Conservation (phyloP, 2,329 filamentous ascomycete species). For the Thelonectria discophora region DNA sequence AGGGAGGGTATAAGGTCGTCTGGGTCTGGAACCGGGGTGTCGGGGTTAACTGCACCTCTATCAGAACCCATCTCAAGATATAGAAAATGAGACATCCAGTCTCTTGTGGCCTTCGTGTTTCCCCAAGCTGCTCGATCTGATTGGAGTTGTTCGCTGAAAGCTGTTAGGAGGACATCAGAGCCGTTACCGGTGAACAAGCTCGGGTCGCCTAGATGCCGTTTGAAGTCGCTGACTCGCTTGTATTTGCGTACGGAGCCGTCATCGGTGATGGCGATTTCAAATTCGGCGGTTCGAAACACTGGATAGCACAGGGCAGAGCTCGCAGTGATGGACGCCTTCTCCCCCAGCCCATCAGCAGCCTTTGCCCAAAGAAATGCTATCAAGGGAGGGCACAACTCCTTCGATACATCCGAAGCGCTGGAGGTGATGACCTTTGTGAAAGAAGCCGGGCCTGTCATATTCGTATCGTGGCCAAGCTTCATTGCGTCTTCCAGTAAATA, state of each 20-base stretch:
- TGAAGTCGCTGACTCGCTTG: background rate
- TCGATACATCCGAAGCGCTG: background rate
- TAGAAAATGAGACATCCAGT: slow-evolving; percentile 10
- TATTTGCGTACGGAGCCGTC: background rate
- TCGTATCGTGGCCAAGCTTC: no score
- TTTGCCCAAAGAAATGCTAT: background rate
- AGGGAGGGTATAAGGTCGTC: background rate
- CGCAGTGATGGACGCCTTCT: background rate
- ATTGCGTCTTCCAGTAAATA: no score
- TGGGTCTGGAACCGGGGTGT: background rate
- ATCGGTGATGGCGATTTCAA: slow-evolving; percentile 1
- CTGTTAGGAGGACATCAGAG: no score
- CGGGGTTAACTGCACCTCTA: slow-evolving; percentile 3
- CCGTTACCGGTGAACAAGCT: background rate
- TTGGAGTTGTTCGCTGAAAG: no score
- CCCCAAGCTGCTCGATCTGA: background rate
- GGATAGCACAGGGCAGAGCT: slow-evolving; percentile 1
- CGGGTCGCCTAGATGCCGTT: no score
- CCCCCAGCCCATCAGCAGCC: background rate
- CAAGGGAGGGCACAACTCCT: background rate
- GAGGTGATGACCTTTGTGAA: background rate
- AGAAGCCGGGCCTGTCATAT: background rate
- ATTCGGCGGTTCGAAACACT: slow-evolving; percentile 8
- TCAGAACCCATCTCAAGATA: background rate
- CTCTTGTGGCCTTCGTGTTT: background rate